A percentile compares a stretch with the other conserved stretches of the same genome.
phyloP scores from a whole-genome alignment of 331 rosid species.

The Acacia pycnantha region DNA sequence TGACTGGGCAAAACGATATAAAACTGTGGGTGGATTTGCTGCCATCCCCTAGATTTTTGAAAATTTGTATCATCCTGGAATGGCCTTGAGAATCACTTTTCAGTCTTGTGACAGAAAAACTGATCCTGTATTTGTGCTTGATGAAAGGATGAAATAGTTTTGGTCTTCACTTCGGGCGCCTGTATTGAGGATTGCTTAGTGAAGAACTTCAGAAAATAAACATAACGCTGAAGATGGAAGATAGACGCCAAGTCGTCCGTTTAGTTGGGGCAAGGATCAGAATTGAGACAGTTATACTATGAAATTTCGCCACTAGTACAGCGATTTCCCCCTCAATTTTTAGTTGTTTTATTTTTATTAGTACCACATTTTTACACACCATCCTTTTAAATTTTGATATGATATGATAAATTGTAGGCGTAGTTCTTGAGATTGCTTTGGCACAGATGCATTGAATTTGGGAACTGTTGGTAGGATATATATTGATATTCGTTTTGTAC shows the following conservation, averaged over 20 bases:
- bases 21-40: constrained; percentile 42
- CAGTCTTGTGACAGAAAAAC: constrained; percentile 61
- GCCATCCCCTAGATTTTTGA: constrained; percentile 48
- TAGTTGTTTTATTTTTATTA: constrained; percentile 59
- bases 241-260: constrained; percentile 38
- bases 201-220: constrained; percentile 50
- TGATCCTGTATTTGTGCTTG: constrained; percentile 62
- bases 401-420: constrained; percentile 54
- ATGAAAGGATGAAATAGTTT: constrained; percentile 52
- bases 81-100: constrained; percentile 50
- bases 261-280: constrained; percentile 50
- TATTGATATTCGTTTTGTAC: constrained; percentile 65
- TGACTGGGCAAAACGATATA: constrained; percentile 42
- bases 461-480: constrained; percentile 60
- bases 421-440: constrained; percentile 69
- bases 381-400: constrained; percentile 35
- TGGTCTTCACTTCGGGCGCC: constrained; percentile 48
- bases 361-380: constrained; percentile 48
- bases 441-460: constrained; percentile 62
- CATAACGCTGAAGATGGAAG: constrained; percentile 43
- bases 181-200: constrained; percentile 47
- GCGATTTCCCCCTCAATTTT: constrained; percentile 41
- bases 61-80: constrained; percentile 39
- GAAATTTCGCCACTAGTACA: constrained; percentile 59
- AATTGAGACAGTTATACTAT: constrained; percentile 41